Percentiles rank a stretch among this genome's conserved stretches.
phyloP scores from a whole-genome alignment of 768 basidiomycete genomes.

The Termitomyces sp. region DNA sequence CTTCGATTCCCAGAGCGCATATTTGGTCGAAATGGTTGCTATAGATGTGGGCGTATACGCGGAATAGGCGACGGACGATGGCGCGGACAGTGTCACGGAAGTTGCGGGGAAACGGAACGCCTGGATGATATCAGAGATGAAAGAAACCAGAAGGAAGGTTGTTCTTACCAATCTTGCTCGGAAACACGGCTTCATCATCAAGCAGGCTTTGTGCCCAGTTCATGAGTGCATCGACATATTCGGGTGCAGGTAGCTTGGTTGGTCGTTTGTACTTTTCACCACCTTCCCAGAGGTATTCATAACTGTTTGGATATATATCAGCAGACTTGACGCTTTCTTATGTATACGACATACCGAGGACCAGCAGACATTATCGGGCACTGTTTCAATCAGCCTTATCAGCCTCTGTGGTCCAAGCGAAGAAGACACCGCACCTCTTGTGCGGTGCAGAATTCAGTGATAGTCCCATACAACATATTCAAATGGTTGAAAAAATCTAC shows the following conservation, averaged over 20 bases:
- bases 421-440: constrained; percentile 62
- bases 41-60: constrained; percentile 98
- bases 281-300: constrained; percentile 95
- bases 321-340: background rate
- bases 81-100: constrained; percentile 91
- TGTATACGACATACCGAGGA: constrained; percentile 57
- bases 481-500: constrained; percentile 99
- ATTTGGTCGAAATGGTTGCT: constrained; percentile 99
- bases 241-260: constrained; percentile 91
- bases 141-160: background rate
- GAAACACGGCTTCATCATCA: constrained; percentile 91
- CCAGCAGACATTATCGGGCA: constrained; percentile 98
- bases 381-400: constrained; percentile 32
- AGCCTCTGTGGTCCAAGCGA: background rate
- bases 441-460: constrained; percentile 96
- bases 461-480: constrained; percentile 98
- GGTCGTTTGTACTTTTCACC: constrained; percentile 83
- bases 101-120: constrained; percentile 85
- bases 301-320: constrained; percentile 41
- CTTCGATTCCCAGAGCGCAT: constrained; percentile 97
- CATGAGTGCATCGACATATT: constrained; percentile 98
- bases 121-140: constrained; percentile 32
- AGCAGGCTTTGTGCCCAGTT: constrained; percentile 94
- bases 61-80: constrained; percentile 88
- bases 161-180: constrained; percentile 83